phyloP scores from a whole-genome alignment of 2,329 filamentous ascomycete genomes.

The Penicillium fuscoglaucum region DNA sequence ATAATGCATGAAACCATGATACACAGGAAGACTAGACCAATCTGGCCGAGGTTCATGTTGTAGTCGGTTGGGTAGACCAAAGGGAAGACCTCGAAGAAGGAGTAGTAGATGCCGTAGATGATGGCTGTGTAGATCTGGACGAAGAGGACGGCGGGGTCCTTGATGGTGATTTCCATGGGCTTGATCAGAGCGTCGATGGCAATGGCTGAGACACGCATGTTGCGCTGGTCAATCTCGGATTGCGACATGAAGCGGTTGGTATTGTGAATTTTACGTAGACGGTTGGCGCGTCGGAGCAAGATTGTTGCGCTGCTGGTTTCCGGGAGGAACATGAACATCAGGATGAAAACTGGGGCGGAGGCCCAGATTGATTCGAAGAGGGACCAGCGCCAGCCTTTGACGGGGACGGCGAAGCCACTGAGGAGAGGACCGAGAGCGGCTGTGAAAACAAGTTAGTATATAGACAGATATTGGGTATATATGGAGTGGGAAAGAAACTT shows the following conservation, averaged over 20 bases:
- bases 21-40: conserved; percentile 62
- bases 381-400: conserved; percentile 58
- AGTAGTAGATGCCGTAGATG: conserved; percentile 54
- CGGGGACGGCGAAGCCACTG: conserved; percentile 60
- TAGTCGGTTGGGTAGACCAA: conserved; percentile 63
- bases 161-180: conserved; percentile 62
- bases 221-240: conserved; percentile 61
- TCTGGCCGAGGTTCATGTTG: conserved; percentile 58
- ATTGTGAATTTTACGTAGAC: conserved; percentile 63
- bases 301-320: conserved; percentile 64
- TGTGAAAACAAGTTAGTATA: conserved; percentile 10
- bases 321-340: conserved; percentile 64
- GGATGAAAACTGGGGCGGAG: conserved; percentile 57
- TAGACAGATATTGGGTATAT: not conserved
- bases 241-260: conserved; percentile 58
- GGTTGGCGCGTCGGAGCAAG: conserved; percentile 60
- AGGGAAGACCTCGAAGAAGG: conserved; percentile 67
- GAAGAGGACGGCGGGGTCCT: conserved; percentile 64
- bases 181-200: conserved; percentile 28
- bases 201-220: conserved; percentile 20
- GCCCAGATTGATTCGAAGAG: conserved; percentile 62
- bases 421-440: conserved; percentile 64
- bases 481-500: conserved; percentile 7
- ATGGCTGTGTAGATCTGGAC: conserved; percentile 64
- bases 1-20: conserved; percentile 60